phyloP scores from a whole-genome alignment of 345 rosid genomes.

The Microthlaspi erraticum region DNA sequence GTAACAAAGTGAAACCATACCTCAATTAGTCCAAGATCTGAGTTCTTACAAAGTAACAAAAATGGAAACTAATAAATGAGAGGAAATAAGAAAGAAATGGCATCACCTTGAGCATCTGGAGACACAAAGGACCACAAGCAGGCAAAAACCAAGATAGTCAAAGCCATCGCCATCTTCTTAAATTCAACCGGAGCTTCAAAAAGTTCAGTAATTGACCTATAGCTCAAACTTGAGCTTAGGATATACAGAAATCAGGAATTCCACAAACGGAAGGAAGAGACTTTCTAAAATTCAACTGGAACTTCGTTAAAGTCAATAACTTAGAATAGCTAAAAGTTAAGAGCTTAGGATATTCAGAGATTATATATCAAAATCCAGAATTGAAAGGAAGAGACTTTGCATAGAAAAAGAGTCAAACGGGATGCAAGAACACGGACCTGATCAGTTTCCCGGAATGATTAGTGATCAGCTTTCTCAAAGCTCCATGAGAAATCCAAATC shows the following conservation, averaged over 20 bases:
- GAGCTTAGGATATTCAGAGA: background rate
- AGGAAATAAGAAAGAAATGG: slow-evolving; percentile 11
- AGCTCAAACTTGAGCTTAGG: background rate
- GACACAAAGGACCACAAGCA: slow-evolving; percentile 56
- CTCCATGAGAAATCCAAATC: background rate
- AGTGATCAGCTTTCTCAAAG: slow-evolving; percentile 5
- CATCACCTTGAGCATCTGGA: slow-evolving; percentile 80
- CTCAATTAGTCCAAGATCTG: background rate
- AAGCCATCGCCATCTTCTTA: slow-evolving; percentile 58
- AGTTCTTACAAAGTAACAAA: background rate
- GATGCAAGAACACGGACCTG: slow-evolving; percentile 2
- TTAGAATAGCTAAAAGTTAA: background rate
- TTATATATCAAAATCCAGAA: background rate
- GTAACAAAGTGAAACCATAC: background rate
- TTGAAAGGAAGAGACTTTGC: slow-evolving; percentile 16
- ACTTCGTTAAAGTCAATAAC: no score
- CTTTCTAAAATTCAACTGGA: background rate
- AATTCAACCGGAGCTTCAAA: background rate
- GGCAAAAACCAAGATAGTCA: slow-evolving; percentile 53
- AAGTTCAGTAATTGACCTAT: background rate
- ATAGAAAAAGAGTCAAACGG: slow-evolving; percentile 19
- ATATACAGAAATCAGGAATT: background rate
- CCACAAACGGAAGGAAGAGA: background rate
- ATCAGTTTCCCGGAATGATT: slow-evolving; percentile 19
- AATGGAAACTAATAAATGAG: background rate